Percentiles rank a stretch among this genome's conserved stretches.
phyloP scores from a whole-genome alignment of 768 basidiomycete species.

The Leucosporidium yakuticum region DNA sequence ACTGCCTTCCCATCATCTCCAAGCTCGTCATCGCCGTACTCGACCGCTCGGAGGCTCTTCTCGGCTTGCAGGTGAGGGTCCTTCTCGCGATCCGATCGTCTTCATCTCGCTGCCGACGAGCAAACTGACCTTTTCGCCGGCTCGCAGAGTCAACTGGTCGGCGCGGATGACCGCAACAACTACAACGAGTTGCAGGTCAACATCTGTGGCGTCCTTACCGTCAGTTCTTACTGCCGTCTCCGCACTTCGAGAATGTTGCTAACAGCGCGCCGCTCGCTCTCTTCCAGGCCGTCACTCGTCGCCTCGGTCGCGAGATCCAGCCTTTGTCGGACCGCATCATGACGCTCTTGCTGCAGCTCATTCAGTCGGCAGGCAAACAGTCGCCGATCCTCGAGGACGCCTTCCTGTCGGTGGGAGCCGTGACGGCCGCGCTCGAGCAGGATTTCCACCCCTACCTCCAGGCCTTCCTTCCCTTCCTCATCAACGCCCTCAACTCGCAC shows the following conservation, averaged over 20 bases:
- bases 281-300: slow-evolving; percentile 70
- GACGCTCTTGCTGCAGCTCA: slow-evolving; percentile 78
- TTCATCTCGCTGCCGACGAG: slow-evolving; percentile 40
- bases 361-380: slow-evolving; percentile 80
- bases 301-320: slow-evolving; percentile 71
- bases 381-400: slow-evolving; percentile 94
- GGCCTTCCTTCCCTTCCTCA: slow-evolving; percentile 78
- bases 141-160: slow-evolving; percentile 71
- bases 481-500: slow-evolving; percentile 79
- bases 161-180: slow-evolving; percentile 92
- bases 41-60: slow-evolving; percentile 80
- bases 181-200: slow-evolving; percentile 98
- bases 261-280: background rate
- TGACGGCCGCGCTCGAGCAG: slow-evolving; percentile 70
- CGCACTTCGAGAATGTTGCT: background rate
- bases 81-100: slow-evolving; percentile 3
- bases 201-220: slow-evolving; percentile 81
- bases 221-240: slow-evolving; percentile 45
- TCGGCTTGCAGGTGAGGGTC: slow-evolving; percentile 67
- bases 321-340: slow-evolving; percentile 91
- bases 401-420: slow-evolving; percentile 83
- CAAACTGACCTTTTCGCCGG: slow-evolving; percentile 30
- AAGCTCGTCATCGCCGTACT: slow-evolving; percentile 75
- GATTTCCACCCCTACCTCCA: slow-evolving; percentile 75
- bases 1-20: slow-evolving; percentile 72